A percentile compares a stretch with the other conserved stretches of the same genome.
phyloP scores from a whole-genome alignment of 1,284 basidiomycete species.

The Vanrija pseudolonga region DNA sequence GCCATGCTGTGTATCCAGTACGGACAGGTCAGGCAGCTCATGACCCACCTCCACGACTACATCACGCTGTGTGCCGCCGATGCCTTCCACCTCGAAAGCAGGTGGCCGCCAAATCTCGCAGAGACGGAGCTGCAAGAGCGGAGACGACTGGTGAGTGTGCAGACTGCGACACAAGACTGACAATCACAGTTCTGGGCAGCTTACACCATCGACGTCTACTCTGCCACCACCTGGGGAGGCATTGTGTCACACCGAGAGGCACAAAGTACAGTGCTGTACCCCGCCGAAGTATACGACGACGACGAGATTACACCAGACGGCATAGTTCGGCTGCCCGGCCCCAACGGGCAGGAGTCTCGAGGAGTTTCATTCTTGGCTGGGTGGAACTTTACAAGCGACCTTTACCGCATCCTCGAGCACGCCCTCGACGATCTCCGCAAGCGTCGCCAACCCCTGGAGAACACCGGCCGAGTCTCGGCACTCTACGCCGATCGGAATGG shows the following conservation, averaged over 20 bases:
- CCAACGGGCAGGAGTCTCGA: neutral
- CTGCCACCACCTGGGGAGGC: conserved; percentile 39
- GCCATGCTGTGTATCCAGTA: conserved; percentile 39
- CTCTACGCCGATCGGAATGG: conserved; percentile 22
- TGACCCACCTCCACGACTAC: conserved; percentile 39
- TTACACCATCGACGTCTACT: conserved; percentile 44
- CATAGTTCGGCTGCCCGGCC: conserved; percentile 5
- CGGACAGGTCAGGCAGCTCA: conserved; percentile 26
- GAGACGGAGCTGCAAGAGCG: conserved; percentile 41
- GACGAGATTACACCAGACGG: conserved; percentile 35
- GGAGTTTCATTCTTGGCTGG: conserved; percentile 34
- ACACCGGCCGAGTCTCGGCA: conserved; percentile 18
- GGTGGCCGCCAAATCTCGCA: conserved; percentile 36
- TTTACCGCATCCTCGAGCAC: conserved; percentile 47
- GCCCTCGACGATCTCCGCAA: conserved; percentile 32
- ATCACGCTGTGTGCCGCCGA: conserved; percentile 35
- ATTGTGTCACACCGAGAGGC: conserved; percentile 40
- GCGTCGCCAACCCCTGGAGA: conserved; percentile 6
- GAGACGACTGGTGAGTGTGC: conserved; percentile 33
- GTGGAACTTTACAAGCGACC: conserved; percentile 45
- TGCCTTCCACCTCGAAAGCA: conserved; percentile 38
- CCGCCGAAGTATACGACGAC: conserved; percentile 35
- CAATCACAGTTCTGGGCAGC: conserved; percentile 40
- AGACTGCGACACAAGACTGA: neutral
- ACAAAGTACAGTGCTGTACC: conserved; percentile 43